Evolutionary conservation across 2,329 filamentous ascomycete genomes (phyloP).

Genomic region (Epichloe scottii): DNA sequence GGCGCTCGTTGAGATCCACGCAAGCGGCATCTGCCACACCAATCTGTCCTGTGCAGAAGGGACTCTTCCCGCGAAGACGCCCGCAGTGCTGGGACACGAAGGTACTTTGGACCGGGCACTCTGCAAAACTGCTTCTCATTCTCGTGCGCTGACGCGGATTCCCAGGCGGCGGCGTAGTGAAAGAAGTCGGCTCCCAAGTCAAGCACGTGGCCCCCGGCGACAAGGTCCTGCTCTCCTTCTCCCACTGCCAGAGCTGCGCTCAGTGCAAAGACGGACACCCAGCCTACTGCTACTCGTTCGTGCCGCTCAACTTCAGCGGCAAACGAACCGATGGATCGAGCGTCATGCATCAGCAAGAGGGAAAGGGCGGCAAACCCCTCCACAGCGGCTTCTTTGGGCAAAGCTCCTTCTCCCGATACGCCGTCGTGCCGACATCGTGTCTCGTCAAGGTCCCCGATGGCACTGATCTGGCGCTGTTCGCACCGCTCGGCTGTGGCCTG

Average conservation of each 20-base stretch:
- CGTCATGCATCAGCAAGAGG: not conserved
- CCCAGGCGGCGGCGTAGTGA: not conserved
- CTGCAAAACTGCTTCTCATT: not conserved
- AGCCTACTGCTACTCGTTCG: not conserved
- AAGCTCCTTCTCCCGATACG: slow-evolving; percentile 19
- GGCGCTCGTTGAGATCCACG: slow-evolving; percentile 1
- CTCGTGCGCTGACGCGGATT: not conserved
- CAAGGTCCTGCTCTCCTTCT: slow-evolving; percentile 1
- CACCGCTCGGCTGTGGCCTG: slow-evolving; percentile 22
- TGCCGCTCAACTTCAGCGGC: not conserved
- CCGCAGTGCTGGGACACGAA: slow-evolving; percentile 2
- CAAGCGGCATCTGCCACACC: slow-evolving; percentile 2
- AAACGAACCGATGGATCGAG: not conserved
- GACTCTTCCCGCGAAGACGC: not conserved
- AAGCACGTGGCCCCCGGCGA: not conserved
- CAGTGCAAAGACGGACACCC: not conserved
- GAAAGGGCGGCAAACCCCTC: not conserved
- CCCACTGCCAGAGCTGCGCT: not conserved
- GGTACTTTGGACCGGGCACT: not conserved
- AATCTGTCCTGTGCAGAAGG: not conserved
- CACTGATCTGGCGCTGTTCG: slow-evolving; percentile 18
- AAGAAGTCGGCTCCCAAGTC: not conserved
- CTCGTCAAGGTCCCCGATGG: slow-evolving; percentile 16
- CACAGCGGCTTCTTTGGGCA: slow-evolving; percentile 21
- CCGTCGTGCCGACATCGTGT: slow-evolving; percentile 16